These are phyloP conservation scores for Osmanthus fragrans DNA, from an alignment of 257 asterid genomes.

Conservation along the genomic window DNA sequence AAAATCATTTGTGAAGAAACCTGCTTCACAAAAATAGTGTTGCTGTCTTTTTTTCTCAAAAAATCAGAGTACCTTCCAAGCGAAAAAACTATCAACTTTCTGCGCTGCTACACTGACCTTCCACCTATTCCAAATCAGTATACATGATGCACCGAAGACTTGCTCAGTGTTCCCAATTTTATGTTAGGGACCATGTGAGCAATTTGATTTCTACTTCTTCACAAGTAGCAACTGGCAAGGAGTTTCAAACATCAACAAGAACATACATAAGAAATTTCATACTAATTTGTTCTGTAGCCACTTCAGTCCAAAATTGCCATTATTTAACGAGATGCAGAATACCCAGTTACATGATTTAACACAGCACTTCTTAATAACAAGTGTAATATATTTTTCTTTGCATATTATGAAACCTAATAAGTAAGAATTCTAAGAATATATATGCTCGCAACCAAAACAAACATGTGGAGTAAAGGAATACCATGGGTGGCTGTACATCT, in stretches of 20 bases:
- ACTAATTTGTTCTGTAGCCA: background rate
- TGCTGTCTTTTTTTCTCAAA: background rate
- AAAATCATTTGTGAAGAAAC: background rate
- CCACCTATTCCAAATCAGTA: background rate
- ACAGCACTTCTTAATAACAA: background rate
- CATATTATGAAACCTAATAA: background rate
- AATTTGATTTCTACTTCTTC: background rate
- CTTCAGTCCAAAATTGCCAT: background rate
- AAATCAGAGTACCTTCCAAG: background rate
- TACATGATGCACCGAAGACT: background rate
- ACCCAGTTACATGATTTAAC: background rate
- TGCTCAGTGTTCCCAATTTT: background rate
- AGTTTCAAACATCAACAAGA: background rate
- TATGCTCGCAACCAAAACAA: background rate
- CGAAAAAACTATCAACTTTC: background rate
- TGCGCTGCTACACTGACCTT: constrained; percentile 1
- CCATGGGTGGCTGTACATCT: constrained; percentile 98
- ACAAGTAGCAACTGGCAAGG: background rate
- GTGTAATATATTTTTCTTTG: background rate
- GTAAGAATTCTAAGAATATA: background rate
- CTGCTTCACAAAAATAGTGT: background rate
- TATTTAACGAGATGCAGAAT: too few species aligned
- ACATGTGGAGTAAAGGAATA: constrained; percentile 23
- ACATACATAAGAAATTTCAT: background rate
- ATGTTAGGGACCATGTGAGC: background rate